These are phyloP conservation scores for Aureobasidium melanogenum DNA, from an alignment of 2,329 filamentous ascomycete species.

Conservation along the genomic window DNA sequence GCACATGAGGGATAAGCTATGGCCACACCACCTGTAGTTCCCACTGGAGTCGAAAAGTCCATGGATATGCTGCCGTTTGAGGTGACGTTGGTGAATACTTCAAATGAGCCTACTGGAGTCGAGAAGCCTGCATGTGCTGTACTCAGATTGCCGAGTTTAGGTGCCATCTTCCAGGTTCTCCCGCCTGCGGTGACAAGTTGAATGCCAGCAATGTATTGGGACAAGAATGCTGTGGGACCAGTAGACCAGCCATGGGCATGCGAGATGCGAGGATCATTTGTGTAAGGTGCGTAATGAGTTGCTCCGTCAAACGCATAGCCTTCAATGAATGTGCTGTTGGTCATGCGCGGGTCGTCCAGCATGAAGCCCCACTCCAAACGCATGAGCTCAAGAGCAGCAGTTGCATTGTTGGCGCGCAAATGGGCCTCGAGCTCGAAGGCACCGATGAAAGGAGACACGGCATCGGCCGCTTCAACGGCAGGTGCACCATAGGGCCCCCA, in stretches of 20 bases:
- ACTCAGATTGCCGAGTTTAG: conserved; percentile 9
- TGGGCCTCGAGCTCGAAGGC: conserved; percentile 38
- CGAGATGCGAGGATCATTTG: conserved; percentile 23
- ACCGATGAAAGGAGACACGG: conserved; percentile 35
- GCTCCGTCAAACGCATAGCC: conserved; percentile 33
- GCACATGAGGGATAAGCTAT: conserved; percentile 13
- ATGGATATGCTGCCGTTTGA: background rate
- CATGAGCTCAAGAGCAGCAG: conserved; percentile 35
- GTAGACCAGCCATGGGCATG: conserved; percentile 46
- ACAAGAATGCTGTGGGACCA: conserved; percentile 37
- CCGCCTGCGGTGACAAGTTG: conserved; percentile 24
- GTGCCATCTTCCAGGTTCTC: conserved; percentile 14
- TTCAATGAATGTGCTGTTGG: conserved; percentile 36
- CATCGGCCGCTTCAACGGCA: conserved; percentile 32
- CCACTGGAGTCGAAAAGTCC: conserved; percentile 9
- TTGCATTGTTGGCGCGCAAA: conserved; percentile 29
- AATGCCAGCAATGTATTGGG: conserved; percentile 34
- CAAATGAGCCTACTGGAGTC: conserved; percentile 9
- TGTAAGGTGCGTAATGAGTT: conserved; percentile 42
- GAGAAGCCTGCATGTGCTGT: conserved; percentile 10
- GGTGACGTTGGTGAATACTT: conserved; percentile 11
- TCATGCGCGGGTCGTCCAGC: conserved; percentile 32
- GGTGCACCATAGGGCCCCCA: conserved; percentile 40
- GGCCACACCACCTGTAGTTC: conserved; percentile 3
- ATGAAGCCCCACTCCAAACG: conserved; percentile 33